Conservation (phyloP, 1,284 basidiomycete genomes). For the Ustilago lituana region DNA sequence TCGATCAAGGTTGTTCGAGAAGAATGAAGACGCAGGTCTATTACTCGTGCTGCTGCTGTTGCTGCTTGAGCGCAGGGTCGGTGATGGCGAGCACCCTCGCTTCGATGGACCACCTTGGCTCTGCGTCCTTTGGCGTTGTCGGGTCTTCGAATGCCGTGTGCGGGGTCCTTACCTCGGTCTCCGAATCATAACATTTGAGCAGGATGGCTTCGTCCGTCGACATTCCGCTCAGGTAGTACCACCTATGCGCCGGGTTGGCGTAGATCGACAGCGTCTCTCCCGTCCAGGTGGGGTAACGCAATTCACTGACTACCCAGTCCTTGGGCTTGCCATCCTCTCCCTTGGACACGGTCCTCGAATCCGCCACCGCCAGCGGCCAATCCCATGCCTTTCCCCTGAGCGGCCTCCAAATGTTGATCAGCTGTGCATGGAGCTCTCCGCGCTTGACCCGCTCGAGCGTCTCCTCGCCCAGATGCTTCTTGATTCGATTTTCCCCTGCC, state of each 20-base stretch:
- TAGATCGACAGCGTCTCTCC: slow-evolving; percentile 68
- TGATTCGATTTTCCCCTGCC: slow-evolving; percentile 54
- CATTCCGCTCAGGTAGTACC: slow-evolving; percentile 76
- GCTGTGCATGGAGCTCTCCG: slow-evolving; percentile 71
- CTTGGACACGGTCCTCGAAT: slow-evolving; percentile 71
- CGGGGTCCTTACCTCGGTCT: slow-evolving; percentile 48
- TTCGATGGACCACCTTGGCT: slow-evolving; percentile 56
- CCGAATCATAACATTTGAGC: slow-evolving; percentile 74
- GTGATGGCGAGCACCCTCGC: slow-evolving; percentile 53
- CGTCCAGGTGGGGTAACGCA: slow-evolving; percentile 51
- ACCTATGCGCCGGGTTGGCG: slow-evolving; percentile 72
- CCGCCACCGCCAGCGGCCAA: slow-evolving; percentile 75
- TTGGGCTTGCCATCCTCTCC: slow-evolving; percentile 41
- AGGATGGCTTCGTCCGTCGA: slow-evolving; percentile 74
- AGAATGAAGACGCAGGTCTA: no score
- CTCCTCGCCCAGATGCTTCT: slow-evolving; percentile 54
- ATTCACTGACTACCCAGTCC: slow-evolving; percentile 47
- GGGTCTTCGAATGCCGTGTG: slow-evolving; percentile 59
- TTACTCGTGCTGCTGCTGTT: not conserved
- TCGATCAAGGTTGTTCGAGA: no score
- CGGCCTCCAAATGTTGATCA: slow-evolving; percentile 79
- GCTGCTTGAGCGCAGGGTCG: slow-evolving; percentile 28
- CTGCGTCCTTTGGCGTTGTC: slow-evolving; percentile 38
- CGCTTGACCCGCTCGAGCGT: slow-evolving; percentile 42
- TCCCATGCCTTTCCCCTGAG: slow-evolving; percentile 72